phyloP scores from a whole-genome alignment of 768 basidiomycete species.

The Tulasnella sp. region DNA sequence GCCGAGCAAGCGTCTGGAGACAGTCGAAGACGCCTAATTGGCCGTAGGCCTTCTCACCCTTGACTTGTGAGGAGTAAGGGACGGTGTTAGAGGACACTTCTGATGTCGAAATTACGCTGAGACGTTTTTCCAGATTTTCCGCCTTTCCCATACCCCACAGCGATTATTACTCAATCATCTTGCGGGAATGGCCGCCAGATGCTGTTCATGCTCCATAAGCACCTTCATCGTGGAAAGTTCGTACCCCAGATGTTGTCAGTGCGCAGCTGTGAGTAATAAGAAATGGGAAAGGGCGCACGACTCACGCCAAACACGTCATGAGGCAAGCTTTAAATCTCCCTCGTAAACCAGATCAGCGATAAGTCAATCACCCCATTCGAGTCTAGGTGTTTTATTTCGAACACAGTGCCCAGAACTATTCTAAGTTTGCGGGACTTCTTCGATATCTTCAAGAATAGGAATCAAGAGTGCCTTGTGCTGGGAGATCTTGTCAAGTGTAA shows the following conservation, averaged over 20 bases:
- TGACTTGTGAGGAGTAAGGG: background rate
- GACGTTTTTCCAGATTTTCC: conserved; percentile 5
- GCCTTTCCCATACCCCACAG: background rate
- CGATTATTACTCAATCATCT: background rate
- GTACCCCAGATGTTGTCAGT: background rate
- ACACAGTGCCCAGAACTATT: background rate
- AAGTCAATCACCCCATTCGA: background rate
- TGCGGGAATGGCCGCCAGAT: background rate
- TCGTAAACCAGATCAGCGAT: background rate
- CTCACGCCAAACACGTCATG: background rate
- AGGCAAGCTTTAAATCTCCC: conserved; percentile 1
- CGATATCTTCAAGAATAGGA: background rate
- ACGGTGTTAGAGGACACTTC: background rate
- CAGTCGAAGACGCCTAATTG: background rate
- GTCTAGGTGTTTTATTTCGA: background rate
- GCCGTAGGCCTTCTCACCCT: conserved; percentile 8
- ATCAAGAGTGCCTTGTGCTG: background rate
- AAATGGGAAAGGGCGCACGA: background rate
- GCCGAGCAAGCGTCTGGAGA: background rate
- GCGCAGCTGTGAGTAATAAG: background rate
- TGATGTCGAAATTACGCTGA: background rate
- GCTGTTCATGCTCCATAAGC: background rate
- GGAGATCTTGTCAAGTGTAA: background rate
- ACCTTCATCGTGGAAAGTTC: background rate
- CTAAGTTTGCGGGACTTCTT: conserved; percentile 3